These are phyloP conservation scores for Suillus subluteus DNA, from an alignment of 768 basidiomycete genomes.

Conservation along the genomic window DNA sequence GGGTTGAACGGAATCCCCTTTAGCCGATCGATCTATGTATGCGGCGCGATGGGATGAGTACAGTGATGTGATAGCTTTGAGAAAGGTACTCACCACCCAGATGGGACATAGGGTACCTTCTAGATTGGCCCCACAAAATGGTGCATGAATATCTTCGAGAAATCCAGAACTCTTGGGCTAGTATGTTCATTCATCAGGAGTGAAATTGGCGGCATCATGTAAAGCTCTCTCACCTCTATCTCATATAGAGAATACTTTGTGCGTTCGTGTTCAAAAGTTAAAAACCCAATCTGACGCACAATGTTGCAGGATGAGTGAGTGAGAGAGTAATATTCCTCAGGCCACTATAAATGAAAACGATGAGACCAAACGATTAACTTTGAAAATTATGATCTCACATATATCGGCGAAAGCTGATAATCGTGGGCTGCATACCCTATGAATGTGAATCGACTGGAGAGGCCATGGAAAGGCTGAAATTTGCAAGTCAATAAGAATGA, in stretches of 20 bases:
- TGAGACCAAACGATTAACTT: background rate
- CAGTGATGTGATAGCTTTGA: too few species aligned
- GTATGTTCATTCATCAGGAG: background rate
- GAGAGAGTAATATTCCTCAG: background rate
- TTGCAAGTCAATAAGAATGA: background rate
- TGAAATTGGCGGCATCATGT: background rate
- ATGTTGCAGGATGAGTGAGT: background rate
- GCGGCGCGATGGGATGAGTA: background rate
- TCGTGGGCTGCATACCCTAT: background rate
- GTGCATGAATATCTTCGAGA: background rate
- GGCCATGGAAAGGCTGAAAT: background rate
- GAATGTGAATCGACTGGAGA: background rate
- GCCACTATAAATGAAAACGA: background rate
- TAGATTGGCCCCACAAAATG: too few species aligned
- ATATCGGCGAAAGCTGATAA: background rate
- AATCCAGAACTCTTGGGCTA: background rate
- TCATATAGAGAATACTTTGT: background rate
- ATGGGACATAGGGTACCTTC: background rate
- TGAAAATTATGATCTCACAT: background rate
- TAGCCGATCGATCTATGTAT: background rate
- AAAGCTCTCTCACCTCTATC: background rate
- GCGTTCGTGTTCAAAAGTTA: rapidly evolving
- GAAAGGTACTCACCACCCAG: background rate
- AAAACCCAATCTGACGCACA: background rate
- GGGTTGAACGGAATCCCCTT: background rate